Evolutionary conservation across 148 eudicot species (phyloP), one percentile per base, ranked within the genome.

Genomic region (Dianthus caryophyllus): DNA sequence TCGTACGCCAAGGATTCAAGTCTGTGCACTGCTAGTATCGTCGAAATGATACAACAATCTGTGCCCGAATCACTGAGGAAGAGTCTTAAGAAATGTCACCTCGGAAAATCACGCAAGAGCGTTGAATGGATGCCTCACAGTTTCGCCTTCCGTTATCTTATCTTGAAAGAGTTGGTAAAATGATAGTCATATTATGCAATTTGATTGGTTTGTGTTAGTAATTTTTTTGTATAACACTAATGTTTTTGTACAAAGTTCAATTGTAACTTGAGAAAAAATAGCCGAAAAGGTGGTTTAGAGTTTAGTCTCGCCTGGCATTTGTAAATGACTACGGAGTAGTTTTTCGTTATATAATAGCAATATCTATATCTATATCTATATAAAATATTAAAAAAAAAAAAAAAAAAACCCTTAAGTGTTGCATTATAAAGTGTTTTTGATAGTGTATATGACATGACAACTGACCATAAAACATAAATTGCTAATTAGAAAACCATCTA

Each of bases 91-190:
- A 94, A 88, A 71, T 78, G 76, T 54, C 96, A 76, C 9, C 65
- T 48, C 17, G 83, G 74, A 51, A 93, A 89, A 78, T 60, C 82
- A 24, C 77, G 82, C 46, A 89, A 85, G 77, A 80, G 57, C 80
- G 82, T 93, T 22, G 87, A 86, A 72, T 94, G 97, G 97, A 72
- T 81, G 66, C 85, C 96, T 58, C 84, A 88, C 76, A 90, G 79
- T 71, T 90, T 88, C 63, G 22, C 75, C 54, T 94, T 90, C 81
- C 82, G 99, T 27, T 94, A 94, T 80, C 84, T 94, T 16, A 86
- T 94, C 64, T 71, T 83, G 25, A 88, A 81, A 73, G 97, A 90
- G 49, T 76, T 90, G 22, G 81, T 88, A 44, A 86, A 85, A 70
- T 87, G 77, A 65, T 29, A 41, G 24, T 18, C 12, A 25, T 26